Percentiles rank a stretch among this genome's conserved stretches.
Evolutionary conservation across 345 rosid species (phyloP).

Genomic region (Mangifera indica): DNA sequence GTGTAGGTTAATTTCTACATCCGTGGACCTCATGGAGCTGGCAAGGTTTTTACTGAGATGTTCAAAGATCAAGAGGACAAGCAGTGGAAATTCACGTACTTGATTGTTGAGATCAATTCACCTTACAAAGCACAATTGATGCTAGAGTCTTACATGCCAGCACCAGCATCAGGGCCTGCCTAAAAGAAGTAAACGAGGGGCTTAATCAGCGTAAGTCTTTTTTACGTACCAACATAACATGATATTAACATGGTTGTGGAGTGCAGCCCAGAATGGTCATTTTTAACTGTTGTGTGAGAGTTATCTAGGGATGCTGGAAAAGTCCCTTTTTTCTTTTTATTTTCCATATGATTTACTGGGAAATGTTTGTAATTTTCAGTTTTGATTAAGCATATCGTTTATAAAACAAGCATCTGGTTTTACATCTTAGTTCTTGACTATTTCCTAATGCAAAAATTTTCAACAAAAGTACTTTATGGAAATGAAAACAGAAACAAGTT

Average conservation of each 20-base stretch:
- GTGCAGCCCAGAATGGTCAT: neutral
- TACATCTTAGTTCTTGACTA: neutral
- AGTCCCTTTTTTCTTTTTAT: neutral
- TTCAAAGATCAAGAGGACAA: constrained; percentile 80
- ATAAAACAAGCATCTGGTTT: neutral
- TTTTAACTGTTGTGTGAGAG: neutral
- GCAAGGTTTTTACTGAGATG: constrained; percentile 85
- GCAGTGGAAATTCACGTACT: constrained; percentile 84
- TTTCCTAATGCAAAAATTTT: too few species aligned
- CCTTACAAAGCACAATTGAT: constrained; percentile 72
- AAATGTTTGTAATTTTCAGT: neutral
- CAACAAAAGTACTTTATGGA: neutral
- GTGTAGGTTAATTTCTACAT: constrained; percentile 72
- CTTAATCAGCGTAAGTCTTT: neutral
- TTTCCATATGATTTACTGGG: neutral
- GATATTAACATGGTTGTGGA: neutral
- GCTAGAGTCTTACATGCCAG: constrained; percentile 86
- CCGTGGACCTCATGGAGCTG: constrained; percentile 95
- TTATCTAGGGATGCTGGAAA: neutral
- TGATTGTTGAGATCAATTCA: constrained; percentile 71
- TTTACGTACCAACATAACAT: constrained; percentile 1
- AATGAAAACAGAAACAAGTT: neutral
- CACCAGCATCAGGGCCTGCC: constrained; percentile 29
- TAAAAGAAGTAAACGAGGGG: neutral
- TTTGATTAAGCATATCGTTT: neutral